Base-by-base conservation (phyloP, 768 basidiomycete species). In the Tulasnella sp. region DNA sequence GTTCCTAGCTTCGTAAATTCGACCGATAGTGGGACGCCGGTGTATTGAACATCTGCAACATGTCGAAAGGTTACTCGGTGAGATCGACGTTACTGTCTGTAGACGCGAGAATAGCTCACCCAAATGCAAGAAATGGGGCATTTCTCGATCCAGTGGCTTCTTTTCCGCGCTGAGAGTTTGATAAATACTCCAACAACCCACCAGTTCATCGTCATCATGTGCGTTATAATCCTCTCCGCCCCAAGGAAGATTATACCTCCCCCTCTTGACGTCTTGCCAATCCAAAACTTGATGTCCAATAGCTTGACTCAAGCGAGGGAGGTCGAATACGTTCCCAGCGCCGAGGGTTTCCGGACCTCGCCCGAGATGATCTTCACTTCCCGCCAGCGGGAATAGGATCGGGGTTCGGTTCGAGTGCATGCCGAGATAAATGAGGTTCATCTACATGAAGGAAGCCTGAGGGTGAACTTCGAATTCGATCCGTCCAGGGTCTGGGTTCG, bases 321-420 rank as follows among this genome's bases (percentile, higher is more conserved):
- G 84, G 82, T 92, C 90, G 81, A 92, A 92, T 0, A 92, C 88
- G 34, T 90, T 87, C n/a, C 90, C 88, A 81, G 92, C 91, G 19
- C 52, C 38, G 31, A 19, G 62, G 34, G 62, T 68, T 36, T 68
- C 62, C 52, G 88, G 88, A 21, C 46, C 68, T 21, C 4, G 14
- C 21, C 75, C 77, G 38, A 80, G 31, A 40, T 77, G 77, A 0
- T 31, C 74, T 12, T 68, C 27, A 31, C 34, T 6, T 19, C 90
- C 90, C 0, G 86, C 88, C 81, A 92, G 92, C 83, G 88, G 87
- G 1, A 89, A 86, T 6, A 92, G 82, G 80, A 92, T 86, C 6
- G 91, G 90, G 52, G 91, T 87, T 40, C 91, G 88, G 4, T 81
- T 71, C 7, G 91, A 90, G 81, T 92, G 86, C 38, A 89, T 74